Evolutionary conservation across 2,329 filamentous ascomycete genomes (phyloP).

Genomic region (Alternaria dauci): DNA sequence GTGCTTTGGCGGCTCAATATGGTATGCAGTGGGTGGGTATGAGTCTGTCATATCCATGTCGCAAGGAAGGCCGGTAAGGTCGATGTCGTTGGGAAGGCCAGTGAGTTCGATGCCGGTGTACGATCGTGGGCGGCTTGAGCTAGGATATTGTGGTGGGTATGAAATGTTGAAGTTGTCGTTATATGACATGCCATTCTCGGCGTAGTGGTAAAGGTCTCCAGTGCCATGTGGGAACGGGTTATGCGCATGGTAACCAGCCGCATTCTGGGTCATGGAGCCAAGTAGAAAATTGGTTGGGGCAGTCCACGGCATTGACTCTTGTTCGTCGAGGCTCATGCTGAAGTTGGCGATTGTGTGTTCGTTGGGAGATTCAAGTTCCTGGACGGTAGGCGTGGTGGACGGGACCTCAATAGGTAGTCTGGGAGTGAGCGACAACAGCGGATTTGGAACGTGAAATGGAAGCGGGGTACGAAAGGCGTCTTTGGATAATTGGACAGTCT

Average conservation of each 20-base stretch:
- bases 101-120: constrained; percentile 27
- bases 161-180: constrained; percentile 32
- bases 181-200: constrained; percentile 32
- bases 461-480: constrained; percentile 27
- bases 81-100: constrained; percentile 22
- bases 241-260: constrained; percentile 21
- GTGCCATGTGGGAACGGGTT: constrained; percentile 18
- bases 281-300: constrained; percentile 21
- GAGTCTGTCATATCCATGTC: constrained; percentile 25
- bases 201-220: constrained; percentile 25
- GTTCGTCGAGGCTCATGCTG: constrained; percentile 26
- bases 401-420: constrained; percentile 20
- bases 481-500: constrained; percentile 26
- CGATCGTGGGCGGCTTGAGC: constrained; percentile 35
- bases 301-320: constrained; percentile 34
- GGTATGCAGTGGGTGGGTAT: constrained; percentile 45
- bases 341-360: constrained; percentile 9
- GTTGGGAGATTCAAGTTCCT: constrained; percentile 19
- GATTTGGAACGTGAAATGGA: constrained; percentile 24
- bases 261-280: constrained; percentile 21
- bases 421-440: constrained; percentile 23
- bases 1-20: constrained; percentile 38
- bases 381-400: constrained; percentile 25
- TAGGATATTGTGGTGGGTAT: constrained; percentile 25
- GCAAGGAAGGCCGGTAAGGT: constrained; percentile 25